Conservation (phyloP, 345 rosid species). For the Aquilaria yunnanensis region DNA sequence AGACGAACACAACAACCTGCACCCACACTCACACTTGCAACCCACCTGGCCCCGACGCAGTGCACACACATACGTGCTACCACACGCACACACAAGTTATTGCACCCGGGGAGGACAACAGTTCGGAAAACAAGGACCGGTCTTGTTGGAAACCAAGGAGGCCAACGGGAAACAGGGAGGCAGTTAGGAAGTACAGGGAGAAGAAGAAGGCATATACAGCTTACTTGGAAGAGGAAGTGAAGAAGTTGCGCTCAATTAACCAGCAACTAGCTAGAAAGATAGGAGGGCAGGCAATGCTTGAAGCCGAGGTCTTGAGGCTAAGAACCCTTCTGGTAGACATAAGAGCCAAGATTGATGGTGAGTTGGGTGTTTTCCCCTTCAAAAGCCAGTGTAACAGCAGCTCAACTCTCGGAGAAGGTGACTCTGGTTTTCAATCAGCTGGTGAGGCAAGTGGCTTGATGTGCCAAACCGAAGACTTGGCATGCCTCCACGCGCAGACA, state of each 20-base stretch:
- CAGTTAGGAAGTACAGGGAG: conserved; percentile 76
- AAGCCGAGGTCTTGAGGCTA: conserved; percentile 43
- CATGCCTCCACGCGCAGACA: conserved; percentile 30
- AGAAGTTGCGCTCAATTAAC: conserved; percentile 21
- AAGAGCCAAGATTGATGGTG: conserved; percentile 1
- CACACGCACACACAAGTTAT: conserved; percentile 56
- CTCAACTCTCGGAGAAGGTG: conserved; percentile 31
- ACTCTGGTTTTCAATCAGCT: conserved; percentile 18
- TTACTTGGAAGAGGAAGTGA: conserved; percentile 63
- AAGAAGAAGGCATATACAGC: conserved; percentile 16
- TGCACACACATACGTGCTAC: conserved; percentile 66
- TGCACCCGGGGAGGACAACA: conserved; percentile 38
- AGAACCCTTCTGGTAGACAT: background rate
- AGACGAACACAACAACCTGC: conserved; percentile 40
- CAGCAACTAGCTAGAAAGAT: background rate
- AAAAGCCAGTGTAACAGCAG: conserved; percentile 25
- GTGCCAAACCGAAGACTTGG: conserved; percentile 19
- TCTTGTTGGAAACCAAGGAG: conserved; percentile 25
- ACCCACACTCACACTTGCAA: conserved; percentile 78
- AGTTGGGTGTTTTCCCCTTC: conserved; percentile 40
- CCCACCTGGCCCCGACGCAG: conserved; percentile 56
- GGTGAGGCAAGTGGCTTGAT: conserved; percentile 6
- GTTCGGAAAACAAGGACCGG: conserved; percentile 18
- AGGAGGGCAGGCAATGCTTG: conserved; percentile 20
- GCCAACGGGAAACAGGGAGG: conserved; percentile 62